Evolutionary conservation across 495 filamentous ascomycete species (phyloP), one percentile per base, ranked within the genome.

Genomic region (Sporormia fimetaria): DNA sequence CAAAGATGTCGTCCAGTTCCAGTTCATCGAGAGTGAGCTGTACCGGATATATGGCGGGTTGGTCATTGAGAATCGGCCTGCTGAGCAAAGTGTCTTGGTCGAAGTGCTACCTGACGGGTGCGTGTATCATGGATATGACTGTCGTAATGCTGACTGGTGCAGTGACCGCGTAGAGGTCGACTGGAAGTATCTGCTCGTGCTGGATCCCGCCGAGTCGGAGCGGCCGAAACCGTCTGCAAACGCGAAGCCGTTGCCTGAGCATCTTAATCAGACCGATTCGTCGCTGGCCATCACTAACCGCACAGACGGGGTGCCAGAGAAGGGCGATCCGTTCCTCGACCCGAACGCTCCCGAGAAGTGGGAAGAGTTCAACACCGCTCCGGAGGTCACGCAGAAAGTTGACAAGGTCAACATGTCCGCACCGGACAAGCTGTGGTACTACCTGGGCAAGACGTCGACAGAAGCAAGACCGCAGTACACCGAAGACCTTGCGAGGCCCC

Each of bases 381-480:
- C 55, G 41, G 58, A 67, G 36, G 62, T 51, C 21, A 54, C 45
- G n/a, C 69, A 68, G 55, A 57, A 65, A 40, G 67, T 81, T 63
- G 62, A 63, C 42, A 67, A 70, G 53, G 67, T 90, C 35, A 74
- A 88, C 52, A 53, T 93, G 14, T 55, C 61, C 45, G 76, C 77
- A 57, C 66, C 73, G 7, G 74, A 86, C 41, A 76, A 81, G 51
- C 61, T 94, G 40, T 98, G 87, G 88, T 75, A 83, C 62, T 98
- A 95, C 60, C 69, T 98, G 48, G 83, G 83, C 12, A 72, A 75
- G 54, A 74, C 68, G 33, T 95, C 88, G 31, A 96, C 90, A 14
- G 90, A 98, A 57, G 81, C 86, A 54, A 87, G 79, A 62, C 80
- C 84, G 30, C 83, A 93, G 56, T 98, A 86, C 66, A 94, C 90